Base-by-base conservation (phyloP, 495 filamentous ascomycete species). In the Tuber melanosporum region DNA sequence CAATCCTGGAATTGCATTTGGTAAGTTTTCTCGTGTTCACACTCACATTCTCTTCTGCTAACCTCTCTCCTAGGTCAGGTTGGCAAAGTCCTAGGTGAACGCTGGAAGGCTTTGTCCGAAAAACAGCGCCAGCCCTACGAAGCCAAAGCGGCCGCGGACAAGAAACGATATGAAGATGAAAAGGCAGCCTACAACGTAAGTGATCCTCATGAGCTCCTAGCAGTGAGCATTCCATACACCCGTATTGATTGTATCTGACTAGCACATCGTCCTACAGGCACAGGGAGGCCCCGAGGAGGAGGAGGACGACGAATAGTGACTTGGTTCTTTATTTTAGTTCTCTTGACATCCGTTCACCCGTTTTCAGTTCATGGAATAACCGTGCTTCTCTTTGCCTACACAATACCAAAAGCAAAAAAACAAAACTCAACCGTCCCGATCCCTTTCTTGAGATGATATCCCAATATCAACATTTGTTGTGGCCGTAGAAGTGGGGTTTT, bases 121-220 rank as follows among this genome's bases (percentile, higher is more conserved):
- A 91, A 92, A 86, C 92, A 98, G 84, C 93, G 94, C 77, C 87
- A 88, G 77, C 95, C 96, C 14, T 99, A 98, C 84, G 95, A 98
- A 85, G 91, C 91, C 82, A 98, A 99, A 90, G 95, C 95, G 82
- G 92, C 91, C 39, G 88, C 91, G 74, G 95, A 99, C 88, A 98
- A 98, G 92, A 95, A 97, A 91, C 92, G 95, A 77, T 99, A 98
- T 82, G 95, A 98, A 85, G 92, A 95, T 81, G 94, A 98, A 89
- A 98, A 99, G 88, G 92, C 92, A 77, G 91, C 87, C 75, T 99
- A 98, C 89, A 90, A 92, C 80, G 92, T 94, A 87, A 88, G 90
- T 87, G 74, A 73, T 75, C 76, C 80, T 69, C 75, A 74, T 66
- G 62, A 43, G 46, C 71, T 75, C 71, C 71, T 71, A 73, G 71